These are phyloP conservation scores for Aspergillus quadricinctus DNA, from an alignment of 2,329 filamentous ascomycete genomes.

Conservation along the genomic window DNA sequence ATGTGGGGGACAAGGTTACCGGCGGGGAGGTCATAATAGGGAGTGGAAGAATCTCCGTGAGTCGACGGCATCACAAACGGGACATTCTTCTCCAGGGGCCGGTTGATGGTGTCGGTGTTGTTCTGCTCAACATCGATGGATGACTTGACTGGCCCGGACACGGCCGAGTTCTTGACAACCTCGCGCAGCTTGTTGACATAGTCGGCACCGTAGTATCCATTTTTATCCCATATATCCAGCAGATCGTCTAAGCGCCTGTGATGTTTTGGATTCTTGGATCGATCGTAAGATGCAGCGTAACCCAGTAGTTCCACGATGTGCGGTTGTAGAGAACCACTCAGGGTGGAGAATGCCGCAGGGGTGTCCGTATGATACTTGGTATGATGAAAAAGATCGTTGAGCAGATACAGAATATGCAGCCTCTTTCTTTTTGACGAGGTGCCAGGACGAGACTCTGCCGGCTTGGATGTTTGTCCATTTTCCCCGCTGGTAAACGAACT, in stretches of 20 bases:
- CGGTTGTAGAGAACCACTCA: conserved; percentile 56
- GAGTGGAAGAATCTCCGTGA: conserved; percentile 68
- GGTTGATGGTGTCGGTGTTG: conserved; percentile 40
- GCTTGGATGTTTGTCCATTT: conserved; percentile 22
- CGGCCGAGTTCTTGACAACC: conserved; percentile 47
- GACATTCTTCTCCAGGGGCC: conserved; percentile 41
- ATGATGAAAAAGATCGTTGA: conserved; percentile 76
- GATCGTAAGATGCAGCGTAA: conserved; percentile 50
- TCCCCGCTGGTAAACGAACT: conserved; percentile 48
- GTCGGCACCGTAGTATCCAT: conserved; percentile 55
- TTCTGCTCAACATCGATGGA: conserved; percentile 23
- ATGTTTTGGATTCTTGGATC: conserved; percentile 61
- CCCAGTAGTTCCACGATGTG: conserved; percentile 60
- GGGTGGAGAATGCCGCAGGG: conserved; percentile 41
- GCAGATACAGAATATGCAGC: conserved; percentile 70
- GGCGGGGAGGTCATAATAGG: conserved; percentile 79
- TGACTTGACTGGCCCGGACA: conserved; percentile 26
- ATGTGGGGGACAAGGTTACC: conserved; percentile 77
- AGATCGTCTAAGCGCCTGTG: conserved; percentile 61
- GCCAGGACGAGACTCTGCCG: neutral
- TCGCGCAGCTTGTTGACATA: conserved; percentile 58
- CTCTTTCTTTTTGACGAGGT: conserved; percentile 63
- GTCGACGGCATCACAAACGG: conserved; percentile 69
- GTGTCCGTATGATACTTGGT: conserved; percentile 49
- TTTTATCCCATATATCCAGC: conserved; percentile 66